A percentile compares a stretch with the other conserved stretches of the same genome.
phyloP scores from a whole-genome alignment of 441 rosid species.

The Metrosideros polymorpha region DNA sequence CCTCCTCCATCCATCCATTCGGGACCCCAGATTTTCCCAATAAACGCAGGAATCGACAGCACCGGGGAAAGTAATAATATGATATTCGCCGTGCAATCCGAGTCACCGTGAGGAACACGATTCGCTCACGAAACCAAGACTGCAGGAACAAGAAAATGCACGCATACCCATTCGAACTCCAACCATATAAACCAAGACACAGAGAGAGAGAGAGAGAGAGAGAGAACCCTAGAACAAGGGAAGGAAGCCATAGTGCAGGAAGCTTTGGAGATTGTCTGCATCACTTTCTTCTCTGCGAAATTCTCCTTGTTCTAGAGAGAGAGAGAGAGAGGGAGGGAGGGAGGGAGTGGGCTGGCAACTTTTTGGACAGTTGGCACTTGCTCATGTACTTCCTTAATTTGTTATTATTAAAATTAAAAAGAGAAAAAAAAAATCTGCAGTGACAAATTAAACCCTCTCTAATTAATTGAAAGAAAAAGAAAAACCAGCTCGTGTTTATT shows the following conservation, averaged over 20 bases:
- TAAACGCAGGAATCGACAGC: neutral
- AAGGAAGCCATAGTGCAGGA: constrained; percentile 76
- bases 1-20: neutral
- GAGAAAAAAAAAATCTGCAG: neutral
- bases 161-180: too few relatives aligned
- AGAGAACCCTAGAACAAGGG: constrained; percentile 55
- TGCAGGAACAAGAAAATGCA: neutral
- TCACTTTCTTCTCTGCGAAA: constrained; percentile 1
- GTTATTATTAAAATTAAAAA: neutral
- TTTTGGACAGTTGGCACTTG: constrained; percentile 4
- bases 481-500: neutral
- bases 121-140: neutral
- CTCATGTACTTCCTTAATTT: neutral
- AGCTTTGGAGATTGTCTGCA: constrained; percentile 69
- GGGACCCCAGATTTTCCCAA: neutral
- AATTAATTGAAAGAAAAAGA: neutral
- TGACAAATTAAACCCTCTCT: neutral
- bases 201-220: neutral
- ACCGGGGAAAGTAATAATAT: neutral
- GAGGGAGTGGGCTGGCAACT: constrained; percentile 8
- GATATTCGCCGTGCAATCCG: neutral
- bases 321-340: neutral
- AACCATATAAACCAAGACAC: neutral
- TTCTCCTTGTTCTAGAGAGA: constrained; percentile 5
- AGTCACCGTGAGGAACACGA: neutral